phyloP scores from a whole-genome alignment of 257 asterid species.

The Ilex aquifolium region DNA sequence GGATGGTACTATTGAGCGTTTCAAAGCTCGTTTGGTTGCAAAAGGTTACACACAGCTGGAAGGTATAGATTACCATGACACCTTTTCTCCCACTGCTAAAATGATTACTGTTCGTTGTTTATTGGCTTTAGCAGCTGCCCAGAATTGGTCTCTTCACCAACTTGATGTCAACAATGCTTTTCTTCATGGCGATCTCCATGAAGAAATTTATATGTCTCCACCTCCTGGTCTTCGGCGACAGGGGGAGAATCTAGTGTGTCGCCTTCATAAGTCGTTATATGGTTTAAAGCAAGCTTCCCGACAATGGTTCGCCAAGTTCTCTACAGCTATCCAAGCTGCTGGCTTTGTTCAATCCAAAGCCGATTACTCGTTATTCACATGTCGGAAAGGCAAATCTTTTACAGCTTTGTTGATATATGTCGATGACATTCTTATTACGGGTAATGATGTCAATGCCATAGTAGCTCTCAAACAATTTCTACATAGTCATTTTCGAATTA shows the following conservation, averaged over 20 bases:
- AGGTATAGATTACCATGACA: background rate
- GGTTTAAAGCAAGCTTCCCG: background rate
- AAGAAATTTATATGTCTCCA: background rate
- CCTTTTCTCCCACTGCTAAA: slow-evolving; percentile 1
- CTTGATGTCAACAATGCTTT: background rate
- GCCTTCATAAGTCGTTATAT: background rate
- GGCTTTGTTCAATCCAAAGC: no score
- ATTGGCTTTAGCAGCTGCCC: background rate
- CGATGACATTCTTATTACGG: no score
- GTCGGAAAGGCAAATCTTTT: no score
- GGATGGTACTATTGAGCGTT: no score
- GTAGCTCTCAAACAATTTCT: no score
- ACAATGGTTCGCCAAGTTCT: background rate
- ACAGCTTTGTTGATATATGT: no score
- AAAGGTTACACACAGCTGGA: background rate
- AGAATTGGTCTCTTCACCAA: background rate
- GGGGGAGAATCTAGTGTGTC: background rate
- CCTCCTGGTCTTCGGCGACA: background rate
- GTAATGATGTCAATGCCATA: no score
- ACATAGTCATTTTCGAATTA: no score
- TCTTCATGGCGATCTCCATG: background rate
- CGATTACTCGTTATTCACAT: no score
- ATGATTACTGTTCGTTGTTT: background rate
- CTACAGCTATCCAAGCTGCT: no score
- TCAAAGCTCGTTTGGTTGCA: background rate